These are phyloP conservation scores for Penicillium alfredii DNA, from an alignment of 495 filamentous ascomycete genomes.

Conservation along the genomic window DNA sequence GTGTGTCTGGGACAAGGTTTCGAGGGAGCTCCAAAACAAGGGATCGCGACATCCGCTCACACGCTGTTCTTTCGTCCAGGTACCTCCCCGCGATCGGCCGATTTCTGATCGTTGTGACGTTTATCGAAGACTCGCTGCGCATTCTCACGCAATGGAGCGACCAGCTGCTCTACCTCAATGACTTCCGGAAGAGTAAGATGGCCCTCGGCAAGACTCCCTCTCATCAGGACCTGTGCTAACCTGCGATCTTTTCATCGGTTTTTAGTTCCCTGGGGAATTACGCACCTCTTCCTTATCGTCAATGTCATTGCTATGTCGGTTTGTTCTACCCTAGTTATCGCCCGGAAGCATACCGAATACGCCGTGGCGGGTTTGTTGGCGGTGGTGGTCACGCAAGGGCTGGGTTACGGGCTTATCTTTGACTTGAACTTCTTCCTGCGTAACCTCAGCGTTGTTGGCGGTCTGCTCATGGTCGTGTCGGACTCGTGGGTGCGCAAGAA, in stretches of 20 bases:
- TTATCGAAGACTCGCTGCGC: conserved; percentile 91
- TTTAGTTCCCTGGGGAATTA: conserved; percentile 81
- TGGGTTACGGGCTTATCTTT: conserved; percentile 97
- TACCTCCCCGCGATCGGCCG: conserved; percentile 93
- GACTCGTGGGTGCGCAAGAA: conserved; percentile 97
- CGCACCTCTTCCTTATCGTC: conserved; percentile 84
- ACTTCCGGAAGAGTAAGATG: conserved; percentile 82
- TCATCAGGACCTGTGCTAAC: conserved; percentile 13
- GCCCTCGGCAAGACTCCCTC: neutral
- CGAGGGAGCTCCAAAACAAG: conserved; percentile 13
- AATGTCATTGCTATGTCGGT: conserved; percentile 86
- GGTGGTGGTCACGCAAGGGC: conserved; percentile 91
- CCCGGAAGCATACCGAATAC: conserved; percentile 84
- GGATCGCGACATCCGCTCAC: conserved; percentile 26
- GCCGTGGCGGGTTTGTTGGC: conserved; percentile 84
- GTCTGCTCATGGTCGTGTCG: conserved; percentile 93
- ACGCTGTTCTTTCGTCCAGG: conserved; percentile 46
- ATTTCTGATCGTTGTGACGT: conserved; percentile 97
- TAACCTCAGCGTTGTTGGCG: conserved; percentile 94
- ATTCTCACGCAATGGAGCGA: conserved; percentile 98
- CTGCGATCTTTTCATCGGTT: neutral
- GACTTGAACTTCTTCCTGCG: conserved; percentile 99
- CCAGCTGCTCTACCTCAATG: conserved; percentile 86
- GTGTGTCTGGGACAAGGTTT: too few species aligned
- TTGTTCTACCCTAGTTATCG: conserved; percentile 81